Base-by-base conservation (phyloP, 495 filamentous ascomycete species). In the Xylaria sp. region DNA sequence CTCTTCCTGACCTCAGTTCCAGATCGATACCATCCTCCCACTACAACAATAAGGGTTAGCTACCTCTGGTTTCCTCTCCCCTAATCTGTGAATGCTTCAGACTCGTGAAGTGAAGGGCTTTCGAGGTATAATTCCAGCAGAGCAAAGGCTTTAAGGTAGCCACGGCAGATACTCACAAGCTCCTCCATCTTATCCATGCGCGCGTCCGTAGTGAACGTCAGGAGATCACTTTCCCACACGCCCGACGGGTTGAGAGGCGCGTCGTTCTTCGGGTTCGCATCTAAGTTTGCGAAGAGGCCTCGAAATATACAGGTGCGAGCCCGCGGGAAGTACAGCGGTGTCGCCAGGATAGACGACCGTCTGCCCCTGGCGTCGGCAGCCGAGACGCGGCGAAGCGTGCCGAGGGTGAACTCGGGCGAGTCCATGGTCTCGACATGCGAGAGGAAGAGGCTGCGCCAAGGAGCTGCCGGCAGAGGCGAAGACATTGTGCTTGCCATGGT, bases 171-270 rank as follows among this genome's bases (percentile, higher is more conserved):
- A 55, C 64, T 67, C 52, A 90, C 85, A 0, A 98, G 73, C 78
- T 98, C 90, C 3, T 79, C 80, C 2, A 90, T 83, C 83, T 99
- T 99, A 41, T 90, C 85, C 93, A 94, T 97, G 14, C 96, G 86
- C 12, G 87, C 86, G 78, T 99, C 96, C 0, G 95, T 97, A 0
- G 95, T 98, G 71, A 98, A 91, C 1, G 92, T 89, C 5, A 90
- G 84, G 69, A 93, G 80, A 73, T 98, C 94, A 65, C 88, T 92
- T 61, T 92, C 90, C 77, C 85, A 97, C 0, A 89, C 74, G 5
- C 69, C 72, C 12, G 74, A 70, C 11, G 91, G 89, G 78, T 98
- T 98, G 50, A 71, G 82, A 75, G 72, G 82, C 8, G 80, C 88
- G 73, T 63, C 88, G 61, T 78, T 91, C 73, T 92, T 88, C 7